These are phyloP conservation scores for Medakamo hakoo DNA, from an alignment of 139 green algal species.

Conservation along the genomic window DNA sequence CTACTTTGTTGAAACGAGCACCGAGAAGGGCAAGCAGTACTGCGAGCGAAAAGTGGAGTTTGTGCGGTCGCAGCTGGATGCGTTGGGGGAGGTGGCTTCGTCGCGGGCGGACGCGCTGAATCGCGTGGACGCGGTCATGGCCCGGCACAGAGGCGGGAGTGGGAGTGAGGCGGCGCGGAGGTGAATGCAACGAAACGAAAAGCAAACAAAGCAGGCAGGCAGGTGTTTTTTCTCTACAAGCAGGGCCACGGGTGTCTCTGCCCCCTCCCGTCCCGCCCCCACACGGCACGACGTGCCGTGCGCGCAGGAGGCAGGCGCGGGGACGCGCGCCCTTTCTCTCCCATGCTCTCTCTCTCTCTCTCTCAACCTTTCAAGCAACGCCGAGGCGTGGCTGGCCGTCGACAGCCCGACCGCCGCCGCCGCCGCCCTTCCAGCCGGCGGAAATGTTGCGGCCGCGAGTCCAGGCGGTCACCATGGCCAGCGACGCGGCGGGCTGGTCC, in stretches of 20 bases:
- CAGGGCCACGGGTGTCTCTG: background rate
- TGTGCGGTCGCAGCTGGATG: background rate
- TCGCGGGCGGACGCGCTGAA: background rate
- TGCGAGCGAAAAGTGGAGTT: background rate
- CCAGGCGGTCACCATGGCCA: slow-evolving; percentile 58
- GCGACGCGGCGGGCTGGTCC: slow-evolving; percentile 43
- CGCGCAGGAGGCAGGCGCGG: no score
- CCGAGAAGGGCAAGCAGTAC: background rate
- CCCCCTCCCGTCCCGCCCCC: background rate
- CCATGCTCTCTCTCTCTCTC: background rate
- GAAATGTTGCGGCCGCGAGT: slow-evolving; percentile 12
- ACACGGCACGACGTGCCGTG: no score
- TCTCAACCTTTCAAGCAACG: no score
- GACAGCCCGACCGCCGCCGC: background rate
- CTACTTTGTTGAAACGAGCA: background rate
- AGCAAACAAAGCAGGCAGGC: background rate
- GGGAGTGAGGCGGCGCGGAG: background rate
- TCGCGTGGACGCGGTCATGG: background rate
- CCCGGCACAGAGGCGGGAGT: background rate
- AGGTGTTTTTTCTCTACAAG: background rate
- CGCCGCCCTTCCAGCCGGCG: no score
- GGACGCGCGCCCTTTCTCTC: no score
- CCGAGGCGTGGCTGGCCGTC: no score
- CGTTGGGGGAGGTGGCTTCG: background rate
- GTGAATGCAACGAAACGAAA: background rate